Conservation (phyloP, 2,329 filamentous ascomycete genomes). For the Trichoderma atroviride region DNA sequence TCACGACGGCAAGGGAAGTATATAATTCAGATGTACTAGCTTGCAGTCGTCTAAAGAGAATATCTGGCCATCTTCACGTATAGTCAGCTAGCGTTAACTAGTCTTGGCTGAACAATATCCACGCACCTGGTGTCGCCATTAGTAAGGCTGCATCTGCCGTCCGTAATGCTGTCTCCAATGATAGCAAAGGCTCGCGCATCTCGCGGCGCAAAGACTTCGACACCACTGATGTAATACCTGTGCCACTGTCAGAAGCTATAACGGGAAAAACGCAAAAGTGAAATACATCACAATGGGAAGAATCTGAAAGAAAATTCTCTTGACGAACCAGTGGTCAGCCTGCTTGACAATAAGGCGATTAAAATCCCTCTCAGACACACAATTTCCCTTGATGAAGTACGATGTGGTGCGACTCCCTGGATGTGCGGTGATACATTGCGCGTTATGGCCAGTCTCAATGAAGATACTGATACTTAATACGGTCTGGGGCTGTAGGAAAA, state of each 20-base stretch:
- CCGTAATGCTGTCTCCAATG: not conserved
- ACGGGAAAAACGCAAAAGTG: too few relatives aligned
- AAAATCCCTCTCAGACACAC: not conserved
- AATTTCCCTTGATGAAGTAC: not conserved
- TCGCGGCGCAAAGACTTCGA: not conserved
- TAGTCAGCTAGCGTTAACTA: not conserved
- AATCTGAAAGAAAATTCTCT: not conserved
- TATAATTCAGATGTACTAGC: not conserved
- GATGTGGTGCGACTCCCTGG: slow-evolving; percentile 2
- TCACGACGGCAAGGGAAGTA: not conserved
- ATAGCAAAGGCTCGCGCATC: not conserved
- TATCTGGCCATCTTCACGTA: not conserved
- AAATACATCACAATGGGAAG: too few relatives aligned
- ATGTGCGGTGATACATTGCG: not conserved
- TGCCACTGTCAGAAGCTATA: not conserved
- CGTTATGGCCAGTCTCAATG: not conserved
- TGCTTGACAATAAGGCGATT: not conserved
- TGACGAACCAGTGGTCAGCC: not conserved
- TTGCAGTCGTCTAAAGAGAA: not conserved
- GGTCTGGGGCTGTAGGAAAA: not conserved
- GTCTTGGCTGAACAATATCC: not conserved
- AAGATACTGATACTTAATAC: not conserved
- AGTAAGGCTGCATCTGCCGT: slow-evolving; percentile 1
- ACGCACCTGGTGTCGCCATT: slow-evolving; percentile 1
- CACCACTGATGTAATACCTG: not conserved